These are phyloP conservation scores for Tulasnella calospora DNA, from an alignment of 768 basidiomycete species.

Conservation along the genomic window DNA sequence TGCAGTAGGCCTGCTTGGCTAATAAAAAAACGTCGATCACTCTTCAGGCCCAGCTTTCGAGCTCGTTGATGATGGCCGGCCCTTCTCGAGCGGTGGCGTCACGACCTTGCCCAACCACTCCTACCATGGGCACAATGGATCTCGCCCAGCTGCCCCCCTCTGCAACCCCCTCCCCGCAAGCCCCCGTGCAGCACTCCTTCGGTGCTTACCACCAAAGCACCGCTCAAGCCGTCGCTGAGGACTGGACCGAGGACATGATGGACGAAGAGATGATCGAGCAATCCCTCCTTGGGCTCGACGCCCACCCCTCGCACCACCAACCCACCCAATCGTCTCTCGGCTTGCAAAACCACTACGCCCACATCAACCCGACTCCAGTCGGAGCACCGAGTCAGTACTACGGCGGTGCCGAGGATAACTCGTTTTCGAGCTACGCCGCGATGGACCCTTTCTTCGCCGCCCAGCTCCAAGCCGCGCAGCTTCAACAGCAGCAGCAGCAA, in stretches of 20 bases:
- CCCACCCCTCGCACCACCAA: background rate
- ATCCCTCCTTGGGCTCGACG: constrained; percentile 12
- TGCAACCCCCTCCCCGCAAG: background rate
- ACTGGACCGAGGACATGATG: background rate
- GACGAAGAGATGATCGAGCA: constrained; percentile 21
- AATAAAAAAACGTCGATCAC: background rate
- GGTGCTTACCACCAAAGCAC: background rate
- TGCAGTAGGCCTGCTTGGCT: background rate
- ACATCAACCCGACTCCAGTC: background rate
- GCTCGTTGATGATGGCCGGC: constrained; percentile 5
- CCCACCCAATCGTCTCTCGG: background rate
- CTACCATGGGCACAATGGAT: constrained; percentile 14
- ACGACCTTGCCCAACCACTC: constrained; percentile 17
- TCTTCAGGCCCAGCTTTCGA: constrained; percentile 22
- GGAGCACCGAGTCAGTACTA: background rate
- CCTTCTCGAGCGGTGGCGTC: background rate
- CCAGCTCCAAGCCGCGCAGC: constrained; percentile 12
- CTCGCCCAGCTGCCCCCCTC: background rate
- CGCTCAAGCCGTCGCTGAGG: background rate
- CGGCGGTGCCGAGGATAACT: background rate
- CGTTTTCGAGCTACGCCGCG: constrained; percentile 15
- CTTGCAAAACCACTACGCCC: constrained; percentile 2
- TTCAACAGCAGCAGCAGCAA: background rate
- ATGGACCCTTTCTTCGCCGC: constrained; percentile 24
- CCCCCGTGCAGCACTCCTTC: background rate